Percentiles rank a stretch among this genome's conserved stretches.
Evolutionary conservation across 148 eudicot genomes (phyloP).

Genomic region (Cornus suecica): DNA sequence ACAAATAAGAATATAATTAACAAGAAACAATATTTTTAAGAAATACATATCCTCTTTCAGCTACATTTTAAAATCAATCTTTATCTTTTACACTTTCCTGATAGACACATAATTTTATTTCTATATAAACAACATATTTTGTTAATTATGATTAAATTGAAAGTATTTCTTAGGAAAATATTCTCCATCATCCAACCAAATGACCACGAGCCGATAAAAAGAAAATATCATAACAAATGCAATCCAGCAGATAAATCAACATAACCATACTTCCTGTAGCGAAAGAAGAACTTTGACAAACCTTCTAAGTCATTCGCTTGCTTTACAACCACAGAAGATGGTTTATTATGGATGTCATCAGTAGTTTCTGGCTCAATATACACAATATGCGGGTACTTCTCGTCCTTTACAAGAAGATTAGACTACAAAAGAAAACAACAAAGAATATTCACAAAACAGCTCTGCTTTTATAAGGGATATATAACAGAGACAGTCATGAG

Average conservation of each 20-base stretch:
- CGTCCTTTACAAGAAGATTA: slow-evolving; percentile 51
- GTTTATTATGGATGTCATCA: slow-evolving; percentile 20
- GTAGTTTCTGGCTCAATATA: slow-evolving; percentile 39
- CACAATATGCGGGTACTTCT: slow-evolving; percentile 76
- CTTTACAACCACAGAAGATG: slow-evolving; percentile 29
- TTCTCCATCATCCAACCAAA: not conserved
- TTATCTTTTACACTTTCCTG: not conserved
- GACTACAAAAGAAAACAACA: slow-evolving; percentile 33
- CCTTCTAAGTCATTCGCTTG: slow-evolving; percentile 67
- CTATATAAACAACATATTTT: not conserved
- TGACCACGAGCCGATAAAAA: not conserved
- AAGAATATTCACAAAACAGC: not conserved
- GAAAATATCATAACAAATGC: not conserved
- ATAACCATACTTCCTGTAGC: not conserved
- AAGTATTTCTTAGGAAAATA: no score
- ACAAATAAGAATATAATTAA: not conserved
- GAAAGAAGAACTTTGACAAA: slow-evolving; percentile 20
- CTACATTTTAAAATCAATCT: not conserved
- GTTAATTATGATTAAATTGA: not conserved
- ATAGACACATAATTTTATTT: not conserved
- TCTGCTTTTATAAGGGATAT: not conserved
- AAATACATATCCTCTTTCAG: not conserved
- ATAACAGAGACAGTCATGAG: not conserved
- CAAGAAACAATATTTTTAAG: not conserved
- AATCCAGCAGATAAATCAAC: not conserved